phyloP scores from a whole-genome alignment of 2,329 filamentous ascomycete species.

The Xylaria sp. region DNA sequence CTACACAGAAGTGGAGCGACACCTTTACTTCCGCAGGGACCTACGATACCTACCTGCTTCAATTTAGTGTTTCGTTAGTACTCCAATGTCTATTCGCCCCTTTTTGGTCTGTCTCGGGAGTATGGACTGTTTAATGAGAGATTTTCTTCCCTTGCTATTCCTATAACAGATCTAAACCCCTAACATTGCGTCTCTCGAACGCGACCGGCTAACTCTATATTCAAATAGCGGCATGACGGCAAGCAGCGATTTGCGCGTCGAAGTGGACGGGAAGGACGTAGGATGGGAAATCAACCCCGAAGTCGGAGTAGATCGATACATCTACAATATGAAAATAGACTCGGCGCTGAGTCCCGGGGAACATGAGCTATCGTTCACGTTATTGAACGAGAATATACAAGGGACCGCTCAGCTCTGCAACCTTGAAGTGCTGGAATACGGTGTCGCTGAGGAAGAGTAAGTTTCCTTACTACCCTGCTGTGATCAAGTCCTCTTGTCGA shows the following conservation, averaged over 20 bases:
- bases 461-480: not conserved
- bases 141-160: not conserved
- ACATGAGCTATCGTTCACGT: conserved; percentile 44
- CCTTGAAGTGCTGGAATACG: conserved; percentile 47
- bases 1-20: conserved; percentile 43
- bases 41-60: conserved; percentile 45
- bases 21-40: conserved; percentile 46
- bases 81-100: not conserved
- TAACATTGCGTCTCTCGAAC: not conserved
- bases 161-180: not conserved
- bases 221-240: conserved; percentile 43
- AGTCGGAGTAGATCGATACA: conserved; percentile 46
- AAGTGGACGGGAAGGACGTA: conserved; percentile 46
- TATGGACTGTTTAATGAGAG: not conserved
- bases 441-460: conserved; percentile 41
- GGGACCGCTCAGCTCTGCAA: conserved; percentile 48
- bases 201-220: not conserved
- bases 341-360: conserved; percentile 41
- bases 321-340: conserved; percentile 47
- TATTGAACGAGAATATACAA: conserved; percentile 44
- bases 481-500: too few relatives aligned
- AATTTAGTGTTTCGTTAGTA: conserved; percentile 42
- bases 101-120: not conserved
- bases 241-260: conserved; percentile 45
- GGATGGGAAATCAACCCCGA: conserved; percentile 47